Evolutionary conservation across 1,284 basidiomycete species (phyloP).

Genomic region (Boletus calvinii): DNA sequence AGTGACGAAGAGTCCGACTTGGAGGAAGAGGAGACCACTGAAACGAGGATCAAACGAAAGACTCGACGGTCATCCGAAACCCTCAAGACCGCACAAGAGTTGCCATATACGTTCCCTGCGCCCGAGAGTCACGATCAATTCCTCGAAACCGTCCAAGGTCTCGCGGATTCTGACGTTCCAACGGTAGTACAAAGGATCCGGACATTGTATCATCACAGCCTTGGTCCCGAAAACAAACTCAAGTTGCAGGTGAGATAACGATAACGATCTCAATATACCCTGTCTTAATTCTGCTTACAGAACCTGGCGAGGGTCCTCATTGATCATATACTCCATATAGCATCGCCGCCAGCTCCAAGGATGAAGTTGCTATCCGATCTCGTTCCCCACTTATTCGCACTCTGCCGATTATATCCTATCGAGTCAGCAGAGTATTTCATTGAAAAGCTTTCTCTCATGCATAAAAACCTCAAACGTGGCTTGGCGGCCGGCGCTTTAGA

Average conservation of each 20-base stretch:
- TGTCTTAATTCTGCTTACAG: constrained; percentile 38
- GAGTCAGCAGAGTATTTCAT: constrained; percentile 80
- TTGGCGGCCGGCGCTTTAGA: constrained; percentile 72
- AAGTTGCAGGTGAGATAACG: constrained; percentile 72
- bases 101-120: constrained; percentile 93
- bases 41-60: constrained; percentile 36
- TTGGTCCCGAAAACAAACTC: constrained; percentile 88
- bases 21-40: constrained; percentile 45
- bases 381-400: constrained; percentile 78
- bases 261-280: constrained; percentile 3
- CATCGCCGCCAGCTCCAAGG: constrained; percentile 61
- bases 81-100: constrained; percentile 46
- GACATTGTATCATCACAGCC: constrained; percentile 86
- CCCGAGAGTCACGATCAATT: constrained; percentile 88
- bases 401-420: constrained; percentile 82
- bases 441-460: constrained; percentile 85
- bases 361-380: constrained; percentile 67
- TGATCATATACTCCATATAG: constrained; percentile 84
- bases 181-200: constrained; percentile 91
- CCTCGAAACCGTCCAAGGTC: constrained; percentile 72
- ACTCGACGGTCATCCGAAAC: constrained; percentile 33
- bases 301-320: constrained; percentile 80
- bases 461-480: constrained; percentile 90
- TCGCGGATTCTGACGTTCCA: constrained; percentile 73
- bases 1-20: constrained; percentile 34